phyloP scores from a whole-genome alignment of 2,329 filamentous ascomycete genomes.

The Pestalotiopsis sp. region DNA sequence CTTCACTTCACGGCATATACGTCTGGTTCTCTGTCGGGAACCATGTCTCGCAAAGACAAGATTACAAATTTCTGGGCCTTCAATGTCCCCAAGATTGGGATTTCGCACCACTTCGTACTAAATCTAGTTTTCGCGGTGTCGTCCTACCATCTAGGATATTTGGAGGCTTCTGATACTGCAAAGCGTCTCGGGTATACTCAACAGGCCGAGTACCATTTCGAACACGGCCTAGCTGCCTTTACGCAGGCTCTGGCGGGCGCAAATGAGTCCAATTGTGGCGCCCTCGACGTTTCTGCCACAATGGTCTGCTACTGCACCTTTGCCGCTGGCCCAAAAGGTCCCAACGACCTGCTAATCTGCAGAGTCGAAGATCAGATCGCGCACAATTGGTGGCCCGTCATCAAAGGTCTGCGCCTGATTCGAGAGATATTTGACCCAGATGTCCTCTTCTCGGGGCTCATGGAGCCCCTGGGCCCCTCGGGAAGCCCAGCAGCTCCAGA shows the following conservation, averaged over 20 bases:
- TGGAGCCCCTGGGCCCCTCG: not conserved
- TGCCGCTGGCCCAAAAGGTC: slow-evolving; percentile 30
- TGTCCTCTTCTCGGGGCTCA: slow-evolving; percentile 14
- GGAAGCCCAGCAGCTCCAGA: not conserved
- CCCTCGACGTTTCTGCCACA: slow-evolving; percentile 29
- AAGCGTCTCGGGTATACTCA: slow-evolving; percentile 18
- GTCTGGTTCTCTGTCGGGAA: slow-evolving; percentile 22
- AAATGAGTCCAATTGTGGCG: slow-evolving; percentile 30
- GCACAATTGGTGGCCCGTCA: slow-evolving; percentile 10
- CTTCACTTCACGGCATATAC: slow-evolving; percentile 30
- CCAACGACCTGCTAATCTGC: slow-evolving; percentile 31
- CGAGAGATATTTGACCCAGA: slow-evolving; percentile 3
- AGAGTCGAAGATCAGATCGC: slow-evolving; percentile 19
- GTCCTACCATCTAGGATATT: slow-evolving; percentile 28
- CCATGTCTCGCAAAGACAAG: slow-evolving; percentile 18
- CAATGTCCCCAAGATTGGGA: slow-evolving; percentile 30
- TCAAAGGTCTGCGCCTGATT: slow-evolving; percentile 15
- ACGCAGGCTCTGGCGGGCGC: slow-evolving; percentile 25
- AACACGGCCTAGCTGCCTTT: slow-evolving; percentile 28
- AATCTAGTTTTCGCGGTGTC: slow-evolving; percentile 31
- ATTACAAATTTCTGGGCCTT: slow-evolving; percentile 29
- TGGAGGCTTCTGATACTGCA: slow-evolving; percentile 12
- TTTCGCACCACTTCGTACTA: slow-evolving; percentile 31
- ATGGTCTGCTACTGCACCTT: slow-evolving; percentile 33
- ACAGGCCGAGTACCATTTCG: slow-evolving; percentile 28